These are phyloP conservation scores for Lasiodiplodia citricola DNA, from an alignment of 2,329 filamentous ascomycete genomes.

Conservation along the genomic window DNA sequence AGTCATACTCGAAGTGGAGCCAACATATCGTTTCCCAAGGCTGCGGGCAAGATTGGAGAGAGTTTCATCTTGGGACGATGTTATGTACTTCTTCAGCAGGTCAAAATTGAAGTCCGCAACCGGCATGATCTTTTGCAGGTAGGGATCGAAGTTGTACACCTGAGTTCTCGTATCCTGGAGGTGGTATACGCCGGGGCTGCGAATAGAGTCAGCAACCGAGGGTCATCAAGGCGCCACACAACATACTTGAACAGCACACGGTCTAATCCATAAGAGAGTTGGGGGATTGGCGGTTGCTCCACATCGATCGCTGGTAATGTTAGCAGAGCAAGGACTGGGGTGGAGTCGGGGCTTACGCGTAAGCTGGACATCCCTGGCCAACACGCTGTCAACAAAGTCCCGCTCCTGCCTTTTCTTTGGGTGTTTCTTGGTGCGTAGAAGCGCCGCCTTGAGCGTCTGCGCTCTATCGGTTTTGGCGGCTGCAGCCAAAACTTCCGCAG, in stretches of 20 bases:
- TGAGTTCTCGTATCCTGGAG: conserved; percentile 85
- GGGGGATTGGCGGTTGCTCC: conserved; percentile 62
- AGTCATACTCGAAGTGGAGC: conserved; percentile 98
- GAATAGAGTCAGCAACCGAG: neutral
- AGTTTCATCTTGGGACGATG: conserved; percentile 81
- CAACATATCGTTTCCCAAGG: conserved; percentile 79
- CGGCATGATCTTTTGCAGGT: conserved; percentile 91
- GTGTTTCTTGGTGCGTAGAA: neutral
- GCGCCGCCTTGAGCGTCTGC: conserved; percentile 1
- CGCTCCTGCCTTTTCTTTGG: neutral
- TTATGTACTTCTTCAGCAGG: conserved; percentile 83
- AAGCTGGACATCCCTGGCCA: conserved; percentile 17
- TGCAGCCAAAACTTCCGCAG: neutral
- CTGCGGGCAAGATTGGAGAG: conserved; percentile 72
- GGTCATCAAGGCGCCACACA: neutral
- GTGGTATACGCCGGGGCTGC: conserved; percentile 79
- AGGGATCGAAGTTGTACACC: conserved; percentile 97
- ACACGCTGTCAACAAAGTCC: neutral
- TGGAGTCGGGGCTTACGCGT: conserved; percentile 11
- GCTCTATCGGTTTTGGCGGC: neutral
- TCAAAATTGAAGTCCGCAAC: conserved; percentile 91
- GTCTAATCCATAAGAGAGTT: conserved; percentile 76
- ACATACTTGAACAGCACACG: conserved; percentile 87
- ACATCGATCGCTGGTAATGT: conserved; percentile 45
- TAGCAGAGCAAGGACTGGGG: conserved; percentile 30